Evolutionary conservation across 176 grass and related monocot species (phyloP).

Genomic region (Phoenix dactylifera): DNA sequence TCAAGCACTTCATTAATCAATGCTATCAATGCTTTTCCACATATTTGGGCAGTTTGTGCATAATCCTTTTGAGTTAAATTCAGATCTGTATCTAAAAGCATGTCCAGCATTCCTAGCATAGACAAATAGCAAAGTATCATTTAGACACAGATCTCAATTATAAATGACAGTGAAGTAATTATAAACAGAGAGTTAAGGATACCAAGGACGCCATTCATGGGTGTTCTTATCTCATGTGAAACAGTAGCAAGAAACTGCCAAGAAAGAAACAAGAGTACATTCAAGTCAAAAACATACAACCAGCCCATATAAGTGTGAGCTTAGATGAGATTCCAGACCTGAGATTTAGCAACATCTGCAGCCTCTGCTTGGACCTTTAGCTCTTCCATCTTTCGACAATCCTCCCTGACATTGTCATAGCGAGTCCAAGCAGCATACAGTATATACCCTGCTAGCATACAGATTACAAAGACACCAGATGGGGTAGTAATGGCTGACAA

Average conservation of each 20-base stretch:
- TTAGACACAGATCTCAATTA: background rate
- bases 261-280: constrained; percentile 11
- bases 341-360: constrained; percentile 90
- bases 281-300: background rate
- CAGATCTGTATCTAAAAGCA: constrained; percentile 86
- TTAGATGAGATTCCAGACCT: constrained; percentile 32
- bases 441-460: constrained; percentile 72
- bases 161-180: too few relatives aligned
- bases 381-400: constrained; percentile 92
- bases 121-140: background rate
- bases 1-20: constrained; percentile 98
- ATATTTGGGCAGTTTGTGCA: constrained; percentile 82
- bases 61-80: constrained; percentile 76
- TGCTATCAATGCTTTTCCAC: constrained; percentile 74
- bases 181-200: background rate
- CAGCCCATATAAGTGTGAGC: background rate
- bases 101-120: constrained; percentile 81
- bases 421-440: constrained; percentile 61
- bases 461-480: constrained; percentile 74
- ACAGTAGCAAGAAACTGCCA: constrained; percentile 95
- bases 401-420: constrained; percentile 89
- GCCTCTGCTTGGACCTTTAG: constrained; percentile 91
- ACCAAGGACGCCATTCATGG: constrained; percentile 98
- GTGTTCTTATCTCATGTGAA: constrained; percentile 97
- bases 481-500: constrained; percentile 59